Percentiles rank a stretch among this genome's conserved stretches.
Evolutionary conservation across 164 flowering plant genomes (phyloP).

Genomic region (Buxus sempervirens): DNA sequence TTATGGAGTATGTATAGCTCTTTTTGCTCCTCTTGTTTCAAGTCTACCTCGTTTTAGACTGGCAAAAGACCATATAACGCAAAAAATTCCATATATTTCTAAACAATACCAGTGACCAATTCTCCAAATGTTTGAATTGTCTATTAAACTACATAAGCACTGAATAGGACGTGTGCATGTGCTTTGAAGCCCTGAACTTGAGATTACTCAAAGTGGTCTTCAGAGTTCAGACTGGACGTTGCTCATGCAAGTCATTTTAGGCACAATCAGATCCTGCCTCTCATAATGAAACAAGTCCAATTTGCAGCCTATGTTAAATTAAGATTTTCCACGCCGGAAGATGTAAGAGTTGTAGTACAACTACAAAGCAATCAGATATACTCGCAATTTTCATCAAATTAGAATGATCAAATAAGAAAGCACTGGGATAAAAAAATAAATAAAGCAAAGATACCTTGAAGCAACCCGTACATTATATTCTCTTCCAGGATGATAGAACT

Average conservation of each 20-base stretch:
- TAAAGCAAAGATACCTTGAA: conserved; percentile 60
- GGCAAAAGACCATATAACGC: background rate
- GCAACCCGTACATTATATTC: conserved; percentile 99
- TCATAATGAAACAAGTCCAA: no score
- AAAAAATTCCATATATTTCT: background rate
- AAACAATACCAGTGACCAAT: background rate
- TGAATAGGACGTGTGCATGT: background rate
- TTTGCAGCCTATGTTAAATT: no score
- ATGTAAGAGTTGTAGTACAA: background rate
- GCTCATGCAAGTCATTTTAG: no score
- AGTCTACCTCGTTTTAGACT: background rate
- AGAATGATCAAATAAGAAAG: no score
- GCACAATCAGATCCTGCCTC: no score
- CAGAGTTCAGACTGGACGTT: background rate
- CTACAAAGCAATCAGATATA: background rate
- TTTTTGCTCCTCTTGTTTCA: background rate
- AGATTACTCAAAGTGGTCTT: background rate
- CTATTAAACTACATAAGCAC: background rate
- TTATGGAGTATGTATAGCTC: background rate
- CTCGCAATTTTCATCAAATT: no score
- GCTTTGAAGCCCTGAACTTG: background rate
- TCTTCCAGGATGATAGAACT: conserved; percentile 95
- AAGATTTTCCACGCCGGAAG: no score
- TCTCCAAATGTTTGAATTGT: background rate
- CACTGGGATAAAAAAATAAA: background rate